Evolutionary conservation across 176 grass and related monocot genomes (phyloP).

Genomic region (Eragrostis curvula): DNA sequence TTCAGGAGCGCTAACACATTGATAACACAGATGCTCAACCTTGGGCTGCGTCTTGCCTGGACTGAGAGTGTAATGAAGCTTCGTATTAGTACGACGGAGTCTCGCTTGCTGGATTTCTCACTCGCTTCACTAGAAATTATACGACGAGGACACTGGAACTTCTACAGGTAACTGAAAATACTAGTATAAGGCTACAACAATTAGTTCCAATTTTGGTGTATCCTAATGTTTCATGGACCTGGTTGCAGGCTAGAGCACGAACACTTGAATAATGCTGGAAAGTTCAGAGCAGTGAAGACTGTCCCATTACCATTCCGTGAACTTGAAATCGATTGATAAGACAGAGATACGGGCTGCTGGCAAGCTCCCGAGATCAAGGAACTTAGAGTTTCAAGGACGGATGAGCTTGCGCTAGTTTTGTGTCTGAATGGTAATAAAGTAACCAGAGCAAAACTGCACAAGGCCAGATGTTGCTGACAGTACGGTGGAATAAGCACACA

Average conservation of each 20-base stretch:
- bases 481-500: conserved; percentile 52
- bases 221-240: background rate
- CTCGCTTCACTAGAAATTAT: conserved; percentile 85
- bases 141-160: conserved; percentile 95
- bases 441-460: conserved; percentile 42
- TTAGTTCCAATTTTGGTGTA: background rate
- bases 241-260: conserved; percentile 80
- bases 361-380: conserved; percentile 33
- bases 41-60: conserved; percentile 88
- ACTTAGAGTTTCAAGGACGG: conserved; percentile 33
- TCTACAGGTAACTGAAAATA: conserved; percentile 65
- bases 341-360: background rate
- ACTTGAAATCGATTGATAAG: conserved; percentile 66
- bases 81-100: conserved; percentile 44
- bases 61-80: conserved; percentile 77
- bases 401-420: conserved; percentile 29
- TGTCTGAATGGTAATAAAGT: conserved; percentile 52
- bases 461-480: conserved; percentile 24
- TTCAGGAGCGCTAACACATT: conserved; percentile 30
- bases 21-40: conserved; percentile 68
- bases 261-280: conserved; percentile 89
- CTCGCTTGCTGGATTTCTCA: conserved; percentile 70
- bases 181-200: background rate
- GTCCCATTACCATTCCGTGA: conserved; percentile 88
- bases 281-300: conserved; percentile 81